A percentile compares a stretch with the other conserved stretches of the same genome.
phyloP scores from a whole-genome alignment of 768 basidiomycete species.

The Mycena sanguinolenta region DNA sequence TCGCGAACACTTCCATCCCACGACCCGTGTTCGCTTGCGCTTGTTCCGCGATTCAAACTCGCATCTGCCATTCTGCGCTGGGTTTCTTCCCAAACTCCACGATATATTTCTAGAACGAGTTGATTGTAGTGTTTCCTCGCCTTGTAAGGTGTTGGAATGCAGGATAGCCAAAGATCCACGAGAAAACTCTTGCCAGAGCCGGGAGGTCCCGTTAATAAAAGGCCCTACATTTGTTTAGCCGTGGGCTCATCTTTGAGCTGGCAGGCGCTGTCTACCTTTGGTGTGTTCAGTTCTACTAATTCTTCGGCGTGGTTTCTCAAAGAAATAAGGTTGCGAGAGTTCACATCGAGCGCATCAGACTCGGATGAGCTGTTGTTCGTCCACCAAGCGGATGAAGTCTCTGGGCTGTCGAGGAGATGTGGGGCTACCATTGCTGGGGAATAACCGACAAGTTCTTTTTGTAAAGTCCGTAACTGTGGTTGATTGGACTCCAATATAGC shows the following conservation, averaged over 20 bases:
- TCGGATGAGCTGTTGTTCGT: constrained; percentile 30
- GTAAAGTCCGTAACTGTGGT: constrained; percentile 61
- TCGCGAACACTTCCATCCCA: constrained; percentile 44
- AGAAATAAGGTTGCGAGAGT: constrained; percentile 49
- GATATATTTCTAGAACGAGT: constrained; percentile 68
- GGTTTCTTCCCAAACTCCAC: constrained; percentile 66
- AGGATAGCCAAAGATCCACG: constrained; percentile 68
- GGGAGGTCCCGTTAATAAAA: constrained; percentile 65
- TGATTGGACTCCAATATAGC: not conserved
- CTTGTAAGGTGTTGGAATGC: constrained; percentile 66
- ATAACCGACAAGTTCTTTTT: constrained; percentile 61
- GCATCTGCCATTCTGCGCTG: constrained; percentile 53
- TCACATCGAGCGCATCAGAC: constrained; percentile 37
- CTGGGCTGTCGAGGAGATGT: constrained; percentile 38
- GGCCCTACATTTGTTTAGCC: constrained; percentile 50
- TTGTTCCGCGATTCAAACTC: not conserved
- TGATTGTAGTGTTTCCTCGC: constrained; percentile 69
- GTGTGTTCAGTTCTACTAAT: constrained; percentile 62
- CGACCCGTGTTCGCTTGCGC: constrained; percentile 37
- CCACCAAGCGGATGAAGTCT: constrained; percentile 43
- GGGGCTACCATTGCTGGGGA: constrained; percentile 59
- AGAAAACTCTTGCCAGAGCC: constrained; percentile 69
- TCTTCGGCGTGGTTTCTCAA: constrained; percentile 64
- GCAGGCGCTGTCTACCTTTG: constrained; percentile 54
- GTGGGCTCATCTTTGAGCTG: not conserved